Conservation (phyloP, 2,329 filamentous ascomycete genomes). For the Paracorniculantispora psalliotae region DNA sequence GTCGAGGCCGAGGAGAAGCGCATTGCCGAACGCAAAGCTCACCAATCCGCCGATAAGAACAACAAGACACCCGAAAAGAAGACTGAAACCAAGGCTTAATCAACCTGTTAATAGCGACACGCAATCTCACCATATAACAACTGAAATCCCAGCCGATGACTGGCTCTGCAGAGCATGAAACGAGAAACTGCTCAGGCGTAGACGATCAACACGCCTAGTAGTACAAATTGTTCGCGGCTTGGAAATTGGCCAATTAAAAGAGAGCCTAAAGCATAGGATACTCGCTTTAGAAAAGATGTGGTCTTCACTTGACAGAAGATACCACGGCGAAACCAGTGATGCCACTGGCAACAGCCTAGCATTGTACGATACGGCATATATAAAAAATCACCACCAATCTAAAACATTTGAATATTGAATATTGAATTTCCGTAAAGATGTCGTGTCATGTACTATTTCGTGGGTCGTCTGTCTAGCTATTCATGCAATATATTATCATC, state of each 20-base stretch:
- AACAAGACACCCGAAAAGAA: neutral
- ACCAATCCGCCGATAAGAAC: neutral
- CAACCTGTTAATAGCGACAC: too few relatives aligned
- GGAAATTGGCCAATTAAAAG: neutral
- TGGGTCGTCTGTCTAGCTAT: neutral
- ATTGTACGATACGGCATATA: constrained; percentile 1
- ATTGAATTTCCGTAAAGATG: neutral
- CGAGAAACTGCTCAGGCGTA: too few relatives aligned
- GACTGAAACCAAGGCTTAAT: neutral
- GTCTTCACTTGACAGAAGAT: too few relatives aligned
- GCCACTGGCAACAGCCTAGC: neutral
- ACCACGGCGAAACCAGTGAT: neutral
- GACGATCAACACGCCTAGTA: too few relatives aligned
- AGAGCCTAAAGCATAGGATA: neutral
- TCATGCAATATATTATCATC: neutral
- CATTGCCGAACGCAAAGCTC: constrained; percentile 37
- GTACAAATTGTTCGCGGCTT: too few relatives aligned
- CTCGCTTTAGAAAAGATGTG: too few relatives aligned
- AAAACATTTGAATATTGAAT: neutral
- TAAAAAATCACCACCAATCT: neutral
- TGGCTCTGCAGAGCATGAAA: neutral
- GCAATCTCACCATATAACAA: too few relatives aligned
- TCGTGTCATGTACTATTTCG: neutral
- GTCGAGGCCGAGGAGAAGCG: constrained; percentile 71
- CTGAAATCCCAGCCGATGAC: too few relatives aligned